phyloP scores from a whole-genome alignment of 257 asterid genomes.

The Schizonepeta tenuifolia region DNA sequence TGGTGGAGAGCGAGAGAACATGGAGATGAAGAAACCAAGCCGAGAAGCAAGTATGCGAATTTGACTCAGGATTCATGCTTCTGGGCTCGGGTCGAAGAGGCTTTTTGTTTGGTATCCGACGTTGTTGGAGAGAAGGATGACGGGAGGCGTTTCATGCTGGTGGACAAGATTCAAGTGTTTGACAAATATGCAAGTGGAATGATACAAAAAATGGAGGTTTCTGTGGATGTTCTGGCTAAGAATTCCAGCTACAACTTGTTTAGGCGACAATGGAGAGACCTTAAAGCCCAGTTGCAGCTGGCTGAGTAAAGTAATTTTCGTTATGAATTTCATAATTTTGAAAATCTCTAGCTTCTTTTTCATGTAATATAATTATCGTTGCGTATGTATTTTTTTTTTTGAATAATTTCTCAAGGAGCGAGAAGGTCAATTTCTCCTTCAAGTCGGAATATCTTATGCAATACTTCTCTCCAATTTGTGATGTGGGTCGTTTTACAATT shows the following conservation, averaged over 20 bases:
- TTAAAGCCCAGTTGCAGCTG: conserved; percentile 51
- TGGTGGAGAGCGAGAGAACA: conserved; percentile 72
- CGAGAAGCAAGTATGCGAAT: conserved; percentile 69
- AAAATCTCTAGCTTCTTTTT: too few relatives aligned
- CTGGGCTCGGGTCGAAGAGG: conserved; percentile 90
- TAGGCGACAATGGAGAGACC: conserved; percentile 59
- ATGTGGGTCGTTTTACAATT: too few relatives aligned
- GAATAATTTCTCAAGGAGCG: too few relatives aligned
- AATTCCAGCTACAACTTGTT: conserved; percentile 81
- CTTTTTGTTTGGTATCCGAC: conserved; percentile 44
- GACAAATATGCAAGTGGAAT: conserved; percentile 60
- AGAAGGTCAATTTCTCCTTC: too few relatives aligned
- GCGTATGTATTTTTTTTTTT: too few relatives aligned
- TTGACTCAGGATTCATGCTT: conserved; percentile 86
- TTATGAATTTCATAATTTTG: too few relatives aligned
- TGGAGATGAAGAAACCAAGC: conserved; percentile 46
- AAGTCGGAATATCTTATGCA: too few relatives aligned
- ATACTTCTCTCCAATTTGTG: too few relatives aligned
- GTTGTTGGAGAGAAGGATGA: conserved; percentile 48
- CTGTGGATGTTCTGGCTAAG: conserved; percentile 68
- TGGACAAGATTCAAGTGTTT: conserved; percentile 54
- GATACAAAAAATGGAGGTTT: conserved; percentile 75
- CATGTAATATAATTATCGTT: too few relatives aligned
- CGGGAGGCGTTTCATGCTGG: conserved; percentile 29
- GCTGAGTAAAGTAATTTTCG: background rate